Base-by-base conservation (phyloP, 169 alveolate genomes). In the Plasmodium gonderi region DNA sequence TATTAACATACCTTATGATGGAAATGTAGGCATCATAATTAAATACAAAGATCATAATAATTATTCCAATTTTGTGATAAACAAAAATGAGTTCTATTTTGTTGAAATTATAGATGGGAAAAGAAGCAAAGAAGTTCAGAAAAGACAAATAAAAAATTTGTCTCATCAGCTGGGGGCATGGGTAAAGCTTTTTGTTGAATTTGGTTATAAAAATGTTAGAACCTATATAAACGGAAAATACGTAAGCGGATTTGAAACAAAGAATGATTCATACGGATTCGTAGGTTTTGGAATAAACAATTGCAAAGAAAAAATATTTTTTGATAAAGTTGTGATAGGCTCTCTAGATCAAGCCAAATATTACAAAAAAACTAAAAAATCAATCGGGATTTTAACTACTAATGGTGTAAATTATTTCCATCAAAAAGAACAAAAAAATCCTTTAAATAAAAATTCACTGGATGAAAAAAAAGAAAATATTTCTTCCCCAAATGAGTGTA, bases 281-380 rank as follows among this genome's bases (percentile, higher is more conserved):
- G 44, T 87, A 87, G 93, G 93, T n/a, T 42, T 87, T 75, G 93
- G 93, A 8, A 26, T 87, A n/a, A 87, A 87, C 67, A 64, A 77
- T 45, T 74, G 81, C 31, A 87, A 77, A 67, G 93, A 87, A 36
- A 87, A 87, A 87, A 64, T 87, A 36, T 87, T 76, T 76, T 60
- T 87, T 20, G 93, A 87, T 60, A 87, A 87, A 87, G 31, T 87
- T 20, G 90, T 87, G 17, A 87, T 87, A 60, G 93, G 93, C n/a
- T 87, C 93, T 60, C 68, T 87, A 42, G 87, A 87, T 23, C 90
- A 87, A 60, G 89, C 87, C 26, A 87, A 87, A 60, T 76, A 87
- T 47, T 87, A 87, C 68, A 83, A 72, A 3, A 42, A 42, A 33
- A 42, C 54, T 7, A 7, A 72, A 36, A 42, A 77, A 23, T 40